Percentiles rank a stretch among this genome's conserved stretches.
phyloP scores from a whole-genome alignment of 106 monocot species.

The Posidonia australis region DNA sequence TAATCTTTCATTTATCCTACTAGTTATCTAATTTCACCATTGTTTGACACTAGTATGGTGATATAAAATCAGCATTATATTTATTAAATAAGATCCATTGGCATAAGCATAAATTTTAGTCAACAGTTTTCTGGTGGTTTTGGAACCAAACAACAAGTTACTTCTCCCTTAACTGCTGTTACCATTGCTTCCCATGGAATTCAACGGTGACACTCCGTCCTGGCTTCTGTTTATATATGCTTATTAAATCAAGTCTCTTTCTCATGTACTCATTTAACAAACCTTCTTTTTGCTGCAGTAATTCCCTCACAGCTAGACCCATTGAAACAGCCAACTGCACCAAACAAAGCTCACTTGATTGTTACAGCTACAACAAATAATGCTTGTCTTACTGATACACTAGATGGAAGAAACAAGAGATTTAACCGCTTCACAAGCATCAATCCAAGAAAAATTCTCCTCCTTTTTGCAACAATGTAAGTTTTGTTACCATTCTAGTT shows the following conservation, averaged over 20 bases:
- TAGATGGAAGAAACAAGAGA: slow-evolving; percentile 51
- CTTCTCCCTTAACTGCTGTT: too few species aligned
- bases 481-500: slow-evolving; percentile 4
- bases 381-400: slow-evolving; percentile 28
- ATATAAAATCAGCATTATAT: too few species aligned
- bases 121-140: too few species aligned
- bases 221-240: too few species aligned
- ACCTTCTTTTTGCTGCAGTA: slow-evolving; percentile 13
- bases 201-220: too few species aligned
- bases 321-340: slow-evolving; percentile 50
- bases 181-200: too few species aligned
- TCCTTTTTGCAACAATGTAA: slow-evolving; percentile 86
- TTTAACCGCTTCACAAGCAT: slow-evolving; percentile 40
- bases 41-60: too few species aligned
- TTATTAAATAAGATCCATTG: too few species aligned
- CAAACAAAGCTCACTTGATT: slow-evolving; percentile 35
- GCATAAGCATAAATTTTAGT: too few species aligned
- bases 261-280: neutral
- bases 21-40: neutral
- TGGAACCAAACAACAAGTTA: too few species aligned
- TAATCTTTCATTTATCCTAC: neutral
- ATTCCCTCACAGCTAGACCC: slow-evolving; percentile 47
- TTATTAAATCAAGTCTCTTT: too few species aligned
- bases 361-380: slow-evolving; percentile 25
- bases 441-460: slow-evolving; percentile 78